Evolutionary conservation across 352 stramenopile genomes (phyloP), one percentile per base, ranked within the genome.

Genomic region (Phytopythium aichiense): DNA sequence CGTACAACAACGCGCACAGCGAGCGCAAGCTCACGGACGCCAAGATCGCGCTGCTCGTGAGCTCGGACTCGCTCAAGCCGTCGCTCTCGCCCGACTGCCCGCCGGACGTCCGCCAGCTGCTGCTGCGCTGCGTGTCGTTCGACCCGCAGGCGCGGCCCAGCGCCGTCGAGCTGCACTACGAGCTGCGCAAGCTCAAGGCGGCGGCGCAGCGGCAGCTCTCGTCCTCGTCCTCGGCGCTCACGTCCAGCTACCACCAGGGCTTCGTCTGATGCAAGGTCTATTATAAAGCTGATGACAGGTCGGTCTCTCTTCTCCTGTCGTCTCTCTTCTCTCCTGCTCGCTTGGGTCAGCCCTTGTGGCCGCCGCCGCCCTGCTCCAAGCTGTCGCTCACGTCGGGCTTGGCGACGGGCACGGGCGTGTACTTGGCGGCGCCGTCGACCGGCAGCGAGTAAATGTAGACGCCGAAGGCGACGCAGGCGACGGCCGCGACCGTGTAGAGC

Each of bases 401-500:
- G 40, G 15, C 7, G 16, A 16, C 4, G 5, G 43, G 20, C 31
- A 48, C 35, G 2, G 31, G 7, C 35, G 13, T 20, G 31, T 58
- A 48, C 52, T 48, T 58, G 52, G 42, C 18, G 22, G 33, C 45
- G 37, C 37, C 13, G 23, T 86, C 73, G 1, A 91, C 68, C 0
- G 84, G 84, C 9, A 87, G 62, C 28, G 84, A 91, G 69, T 92
- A 92, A 35, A 92, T 84, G 73, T 92, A 92, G 40, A 91, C 82
- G 30, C 84, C 84, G 38, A 84, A 88, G 25, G 67, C 74, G 13
- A 92, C 84, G 46, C 75, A 88, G n/a, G 67, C 64, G n/a, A 92
- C 81, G 7, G 81, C 79, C 22, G 80, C 56, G 12, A 78, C 66
- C 20, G 81, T 78, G 31, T 78, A 79, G 22, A 84, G 22, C 49